phyloP scores from a whole-genome alignment of 345 rosid genomes.

The Eucalyptus erythrocorys region DNA sequence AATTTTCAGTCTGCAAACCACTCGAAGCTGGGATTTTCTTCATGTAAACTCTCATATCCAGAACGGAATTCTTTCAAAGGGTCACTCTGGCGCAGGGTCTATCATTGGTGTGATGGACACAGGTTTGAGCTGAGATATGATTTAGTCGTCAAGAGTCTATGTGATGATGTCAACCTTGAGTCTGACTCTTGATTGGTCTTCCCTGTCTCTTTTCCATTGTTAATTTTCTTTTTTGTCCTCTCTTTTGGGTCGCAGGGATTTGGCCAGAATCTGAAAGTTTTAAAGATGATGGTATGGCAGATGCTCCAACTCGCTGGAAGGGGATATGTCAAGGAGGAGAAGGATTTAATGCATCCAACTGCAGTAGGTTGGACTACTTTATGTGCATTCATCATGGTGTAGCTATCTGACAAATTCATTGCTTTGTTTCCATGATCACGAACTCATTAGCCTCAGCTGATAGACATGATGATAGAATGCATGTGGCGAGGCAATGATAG shows the following conservation, averaged over 20 bases:
- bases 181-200: not conserved
- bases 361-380: slow-evolving; percentile 18
- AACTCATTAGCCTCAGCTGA: not conserved
- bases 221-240: not conserved
- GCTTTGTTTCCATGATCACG: not conserved
- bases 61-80: slow-evolving; percentile 26
- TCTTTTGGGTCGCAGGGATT: slow-evolving; percentile 21
- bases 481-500: not conserved
- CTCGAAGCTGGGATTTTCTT: slow-evolving; percentile 56
- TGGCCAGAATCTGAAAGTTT: slow-evolving; percentile 63
- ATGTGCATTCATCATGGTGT: not conserved
- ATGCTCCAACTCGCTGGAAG: slow-evolving; percentile 40
- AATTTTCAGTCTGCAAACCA: slow-evolving; percentile 30
- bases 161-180: not conserved
- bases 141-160: not conserved
- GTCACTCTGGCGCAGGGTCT: slow-evolving; percentile 27
- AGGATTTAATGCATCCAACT: slow-evolving; percentile 18
- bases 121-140: slow-evolving; percentile 2
- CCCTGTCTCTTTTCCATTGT: not conserved
- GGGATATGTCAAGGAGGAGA: slow-evolving; percentile 49
- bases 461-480: not conserved
- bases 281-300: slow-evolving; percentile 27
- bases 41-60: slow-evolving; percentile 8
- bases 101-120: slow-evolving; percentile 49
- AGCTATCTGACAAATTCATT: not conserved